phyloP scores from a whole-genome alignment of 805 yeast species.

The Schizosaccharomyces japonicus region DNA sequence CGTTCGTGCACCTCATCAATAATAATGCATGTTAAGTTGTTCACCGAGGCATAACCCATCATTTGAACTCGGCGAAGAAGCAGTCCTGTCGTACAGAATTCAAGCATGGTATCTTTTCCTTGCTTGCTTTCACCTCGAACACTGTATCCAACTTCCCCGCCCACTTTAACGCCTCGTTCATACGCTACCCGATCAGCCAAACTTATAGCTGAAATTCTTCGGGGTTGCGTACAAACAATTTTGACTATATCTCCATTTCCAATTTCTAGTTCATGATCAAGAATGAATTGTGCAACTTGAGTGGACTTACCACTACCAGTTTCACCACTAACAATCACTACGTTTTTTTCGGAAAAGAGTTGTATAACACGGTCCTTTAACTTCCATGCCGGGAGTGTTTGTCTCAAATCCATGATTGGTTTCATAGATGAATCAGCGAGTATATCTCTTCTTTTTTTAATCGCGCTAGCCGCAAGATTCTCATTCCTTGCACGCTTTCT shows the following conservation, averaged over 20 bases:
- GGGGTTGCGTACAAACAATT: slow-evolving; percentile 73
- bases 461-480: not conserved
- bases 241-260: slow-evolving; percentile 31
- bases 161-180: slow-evolving; percentile 43
- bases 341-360: slow-evolving; percentile 28
- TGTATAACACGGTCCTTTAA: not conserved
- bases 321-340: slow-evolving; percentile 75
- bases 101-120: slow-evolving; percentile 36
- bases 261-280: slow-evolving; percentile 34
- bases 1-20: slow-evolving; percentile 95
- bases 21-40: slow-evolving; percentile 40
- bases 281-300: slow-evolving; percentile 69
- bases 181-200: slow-evolving; percentile 78
- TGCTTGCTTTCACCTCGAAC: slow-evolving; percentile 76
- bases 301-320: slow-evolving; percentile 96
- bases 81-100: slow-evolving; percentile 84
- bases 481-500: not conserved
- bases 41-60: slow-evolving; percentile 29
- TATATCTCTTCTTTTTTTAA: not conserved
- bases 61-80: slow-evolving; percentile 58
- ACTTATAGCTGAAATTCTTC: slow-evolving; percentile 88
- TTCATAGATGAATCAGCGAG: not conserved
- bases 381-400: slow-evolving; percentile 64
- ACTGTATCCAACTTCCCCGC: slow-evolving; percentile 65
- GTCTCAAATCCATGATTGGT: slow-evolving; percentile 18